Conservation (phyloP, 2,329 filamentous ascomycete genomes). For the Ophiostoma ips region DNA sequence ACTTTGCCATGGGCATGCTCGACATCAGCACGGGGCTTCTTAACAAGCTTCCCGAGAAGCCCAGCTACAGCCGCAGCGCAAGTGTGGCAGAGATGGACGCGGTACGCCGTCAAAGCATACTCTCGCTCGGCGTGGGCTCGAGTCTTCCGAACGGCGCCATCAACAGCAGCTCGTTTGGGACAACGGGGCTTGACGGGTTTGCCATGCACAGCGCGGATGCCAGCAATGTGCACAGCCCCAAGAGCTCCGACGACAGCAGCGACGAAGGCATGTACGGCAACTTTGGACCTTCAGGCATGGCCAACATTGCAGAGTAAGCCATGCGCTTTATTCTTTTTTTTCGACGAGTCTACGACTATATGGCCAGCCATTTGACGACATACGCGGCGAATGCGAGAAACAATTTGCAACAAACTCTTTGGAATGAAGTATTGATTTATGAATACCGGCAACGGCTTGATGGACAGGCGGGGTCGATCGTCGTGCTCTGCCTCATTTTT, state of each 20-base stretch:
- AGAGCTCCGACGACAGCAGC: constrained; percentile 33
- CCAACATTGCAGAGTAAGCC: constrained; percentile 14
- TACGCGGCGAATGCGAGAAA: too few species aligned
- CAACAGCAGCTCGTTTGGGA: constrained; percentile 8
- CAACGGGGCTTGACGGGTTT: constrained; percentile 20
- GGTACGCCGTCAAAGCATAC: not conserved
- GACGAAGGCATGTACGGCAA: constrained; percentile 43
- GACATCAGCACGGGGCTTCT: constrained; percentile 57
- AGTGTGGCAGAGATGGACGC: constrained; percentile 29
- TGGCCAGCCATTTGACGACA: too few species aligned
- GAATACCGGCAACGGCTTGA: not conserved
- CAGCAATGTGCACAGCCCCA: constrained; percentile 38
- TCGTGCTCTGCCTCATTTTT: too few species aligned
- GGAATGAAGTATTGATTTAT: not conserved
- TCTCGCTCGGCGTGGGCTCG: not conserved
- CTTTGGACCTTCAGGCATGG: constrained; percentile 19
- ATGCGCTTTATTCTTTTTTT: not conserved
- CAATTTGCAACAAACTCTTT: too few species aligned
- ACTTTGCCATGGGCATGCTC: constrained; percentile 65
- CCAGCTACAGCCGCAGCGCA: constrained; percentile 43
- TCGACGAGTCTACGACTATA: not conserved
- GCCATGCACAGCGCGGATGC: constrained; percentile 33
- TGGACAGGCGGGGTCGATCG: not conserved
- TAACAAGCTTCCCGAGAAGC: constrained; percentile 58
- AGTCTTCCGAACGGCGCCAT: constrained; percentile 16